These are phyloP conservation scores for Malbranchea zuffiana DNA, from an alignment of 2,329 filamentous ascomycete species.

Conservation along the genomic window DNA sequence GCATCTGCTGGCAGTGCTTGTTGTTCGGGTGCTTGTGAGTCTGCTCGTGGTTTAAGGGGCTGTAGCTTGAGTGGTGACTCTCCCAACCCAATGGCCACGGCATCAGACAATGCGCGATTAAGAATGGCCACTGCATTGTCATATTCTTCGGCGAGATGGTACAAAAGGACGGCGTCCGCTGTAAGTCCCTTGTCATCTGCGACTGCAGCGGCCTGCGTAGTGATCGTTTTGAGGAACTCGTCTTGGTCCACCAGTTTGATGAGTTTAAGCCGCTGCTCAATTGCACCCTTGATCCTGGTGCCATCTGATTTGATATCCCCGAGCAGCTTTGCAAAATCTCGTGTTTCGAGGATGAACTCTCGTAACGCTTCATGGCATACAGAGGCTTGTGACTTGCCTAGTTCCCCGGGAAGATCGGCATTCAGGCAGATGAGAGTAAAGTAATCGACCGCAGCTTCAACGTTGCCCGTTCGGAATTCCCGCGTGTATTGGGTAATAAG, in stretches of 20 bases:
- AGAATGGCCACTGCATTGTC: conserved; percentile 87
- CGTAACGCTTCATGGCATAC: conserved; percentile 88
- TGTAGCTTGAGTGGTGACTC: conserved; percentile 67
- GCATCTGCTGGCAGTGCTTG: conserved; percentile 39
- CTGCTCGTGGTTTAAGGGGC: conserved; percentile 61
- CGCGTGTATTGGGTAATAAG: conserved; percentile 92
- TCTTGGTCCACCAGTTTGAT: conserved; percentile 70
- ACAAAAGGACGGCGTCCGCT: conserved; percentile 86
- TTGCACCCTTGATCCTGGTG: conserved; percentile 69
- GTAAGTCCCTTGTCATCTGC: conserved; percentile 90
- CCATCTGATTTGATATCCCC: conserved; percentile 85
- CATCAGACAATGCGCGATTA: conserved; percentile 80
- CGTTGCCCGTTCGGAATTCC: conserved; percentile 85
- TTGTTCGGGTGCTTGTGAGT: conserved; percentile 27
- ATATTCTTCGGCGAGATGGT: conserved; percentile 89
- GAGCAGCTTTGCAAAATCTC: conserved; percentile 86
- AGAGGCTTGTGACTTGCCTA: conserved; percentile 63
- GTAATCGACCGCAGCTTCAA: conserved; percentile 86
- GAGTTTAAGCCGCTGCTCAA: conserved; percentile 72
- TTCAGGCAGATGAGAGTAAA: conserved; percentile 86
- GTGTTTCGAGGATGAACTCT: conserved; percentile 89
- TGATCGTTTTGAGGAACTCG: conserved; percentile 85
- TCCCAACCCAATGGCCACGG: conserved; percentile 64
- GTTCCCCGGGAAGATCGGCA: conserved; percentile 62
- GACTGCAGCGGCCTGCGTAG: conserved; percentile 78